Evolutionary conservation across 805 yeast species (phyloP).

Genomic region (Wickerhamomyces mucosus): DNA sequence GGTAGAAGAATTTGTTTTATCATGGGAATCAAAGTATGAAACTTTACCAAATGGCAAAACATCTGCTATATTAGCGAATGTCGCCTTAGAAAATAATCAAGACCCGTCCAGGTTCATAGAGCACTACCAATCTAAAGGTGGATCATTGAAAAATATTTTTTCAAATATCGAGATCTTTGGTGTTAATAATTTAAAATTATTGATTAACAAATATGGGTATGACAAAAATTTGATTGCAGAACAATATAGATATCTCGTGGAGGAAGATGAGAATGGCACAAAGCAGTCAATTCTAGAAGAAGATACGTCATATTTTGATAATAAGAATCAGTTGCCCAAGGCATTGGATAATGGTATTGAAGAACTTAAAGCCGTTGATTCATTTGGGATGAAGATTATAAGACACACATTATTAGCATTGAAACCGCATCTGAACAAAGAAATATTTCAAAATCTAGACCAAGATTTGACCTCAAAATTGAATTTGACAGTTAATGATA

Average conservation of each 20-base stretch:
- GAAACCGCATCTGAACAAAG: constrained; percentile 20
- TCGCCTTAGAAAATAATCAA: constrained; percentile 11
- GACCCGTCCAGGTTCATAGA: constrained; percentile 18
- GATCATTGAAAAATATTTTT: constrained; percentile 11
- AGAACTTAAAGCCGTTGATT: constrained; percentile 54
- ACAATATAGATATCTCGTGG: constrained; percentile 25
- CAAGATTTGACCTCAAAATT: constrained; percentile 25
- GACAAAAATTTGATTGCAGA: constrained; percentile 20
- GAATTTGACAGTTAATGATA: constrained; percentile 23
- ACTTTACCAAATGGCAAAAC: constrained; percentile 45
- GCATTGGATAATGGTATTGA: constrained; percentile 46
- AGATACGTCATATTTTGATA: background rate
- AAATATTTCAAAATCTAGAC: constrained; percentile 23
- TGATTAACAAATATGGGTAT: constrained; percentile 13
- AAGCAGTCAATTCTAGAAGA: constrained; percentile 2
- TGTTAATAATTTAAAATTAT: constrained; percentile 30
- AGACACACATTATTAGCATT: constrained; percentile 62
- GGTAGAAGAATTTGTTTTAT: constrained; percentile 32
- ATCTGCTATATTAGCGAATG: constrained; percentile 42
- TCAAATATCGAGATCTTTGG: constrained; percentile 40
- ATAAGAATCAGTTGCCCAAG: constrained; percentile 21
- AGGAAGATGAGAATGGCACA: constrained; percentile 6
- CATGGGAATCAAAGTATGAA: constrained; percentile 23
- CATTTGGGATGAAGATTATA: constrained; percentile 71
- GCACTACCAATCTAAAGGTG: constrained; percentile 21